A percentile compares a stretch with the other conserved stretches of the same genome.
Conservation (phyloP, 345 rosid genomes). For the Sonneratia caseolaris region DNA sequence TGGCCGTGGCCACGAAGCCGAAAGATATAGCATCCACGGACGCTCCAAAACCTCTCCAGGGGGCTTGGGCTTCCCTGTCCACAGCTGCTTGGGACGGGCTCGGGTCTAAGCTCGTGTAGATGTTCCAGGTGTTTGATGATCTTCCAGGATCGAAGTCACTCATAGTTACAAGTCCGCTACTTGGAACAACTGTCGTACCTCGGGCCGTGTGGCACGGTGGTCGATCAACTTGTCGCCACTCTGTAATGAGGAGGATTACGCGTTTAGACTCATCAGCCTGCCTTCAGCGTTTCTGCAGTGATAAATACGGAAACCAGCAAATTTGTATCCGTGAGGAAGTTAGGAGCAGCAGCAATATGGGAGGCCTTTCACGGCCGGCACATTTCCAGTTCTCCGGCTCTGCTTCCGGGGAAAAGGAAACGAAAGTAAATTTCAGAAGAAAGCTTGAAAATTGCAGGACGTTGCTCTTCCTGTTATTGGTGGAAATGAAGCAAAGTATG, state of each 20-base stretch:
- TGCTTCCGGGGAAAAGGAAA: background rate
- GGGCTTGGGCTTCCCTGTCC: constrained; percentile 41
- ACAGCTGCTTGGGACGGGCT: constrained; percentile 25
- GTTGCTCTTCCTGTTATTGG: background rate
- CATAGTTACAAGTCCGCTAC: constrained; percentile 18
- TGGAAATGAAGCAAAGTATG: background rate
- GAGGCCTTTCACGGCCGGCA: background rate
- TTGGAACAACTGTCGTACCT: background rate
- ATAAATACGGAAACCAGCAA: background rate
- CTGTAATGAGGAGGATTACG: background rate
- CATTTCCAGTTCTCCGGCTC: background rate
- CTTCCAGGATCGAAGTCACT: constrained; percentile 40
- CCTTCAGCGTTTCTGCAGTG: background rate
- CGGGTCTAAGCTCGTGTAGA: constrained; percentile 38
- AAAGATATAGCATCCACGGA: constrained; percentile 89
- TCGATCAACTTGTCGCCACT: background rate
- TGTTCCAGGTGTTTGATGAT: constrained; percentile 50
- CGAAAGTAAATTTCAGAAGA: background rate
- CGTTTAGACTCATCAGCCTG: too few relatives aligned
- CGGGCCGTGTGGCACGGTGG: background rate
- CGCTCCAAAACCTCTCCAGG: constrained; percentile 57
- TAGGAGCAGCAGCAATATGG: background rate
- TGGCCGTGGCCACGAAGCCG: constrained; percentile 90
- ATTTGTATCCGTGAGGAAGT: background rate
- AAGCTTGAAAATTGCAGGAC: background rate